A percentile compares a stretch with the other conserved stretches of the same genome.
Evolutionary conservation across 495 filamentous ascomycete genomes (phyloP).

Genomic region (Penicillium desertorum): DNA sequence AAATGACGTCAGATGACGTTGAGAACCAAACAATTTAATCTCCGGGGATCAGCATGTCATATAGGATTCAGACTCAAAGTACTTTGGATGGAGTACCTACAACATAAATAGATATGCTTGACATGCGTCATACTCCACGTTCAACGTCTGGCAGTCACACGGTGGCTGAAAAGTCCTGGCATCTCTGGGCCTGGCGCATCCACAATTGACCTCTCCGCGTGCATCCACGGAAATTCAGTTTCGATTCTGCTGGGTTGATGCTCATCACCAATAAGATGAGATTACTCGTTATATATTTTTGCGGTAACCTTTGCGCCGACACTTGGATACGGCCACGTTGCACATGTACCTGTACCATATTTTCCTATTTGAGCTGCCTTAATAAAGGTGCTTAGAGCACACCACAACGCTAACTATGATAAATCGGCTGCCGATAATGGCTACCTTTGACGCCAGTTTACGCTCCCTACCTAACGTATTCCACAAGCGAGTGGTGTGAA

Average conservation of each 20-base stretch:
- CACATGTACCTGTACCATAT: no score
- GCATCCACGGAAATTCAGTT: neutral
- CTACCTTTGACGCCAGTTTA: no score
- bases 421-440: no score
- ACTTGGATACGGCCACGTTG: no score
- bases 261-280: neutral
- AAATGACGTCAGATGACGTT: slow-evolving; percentile 33
- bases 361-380: no score
- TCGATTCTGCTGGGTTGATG: neutral
- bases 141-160: slow-evolving; percentile 3
- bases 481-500: no score
- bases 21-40: slow-evolving; percentile 6
- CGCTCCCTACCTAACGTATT: no score
- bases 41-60: slow-evolving; percentile 12
- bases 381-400: no score
- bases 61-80: slow-evolving; percentile 3
- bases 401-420: no score
- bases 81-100: neutral
- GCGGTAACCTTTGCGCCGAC: no score
- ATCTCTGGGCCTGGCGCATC: slow-evolving; percentile 14
- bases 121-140: slow-evolving; percentile 30
- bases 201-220: neutral
- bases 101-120: neutral
- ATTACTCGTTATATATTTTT: no score
- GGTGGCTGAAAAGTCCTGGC: slow-evolving; percentile 25